phyloP scores from a whole-genome alignment of 208 protist species.

The Herpetomonas tarakana region DNA sequence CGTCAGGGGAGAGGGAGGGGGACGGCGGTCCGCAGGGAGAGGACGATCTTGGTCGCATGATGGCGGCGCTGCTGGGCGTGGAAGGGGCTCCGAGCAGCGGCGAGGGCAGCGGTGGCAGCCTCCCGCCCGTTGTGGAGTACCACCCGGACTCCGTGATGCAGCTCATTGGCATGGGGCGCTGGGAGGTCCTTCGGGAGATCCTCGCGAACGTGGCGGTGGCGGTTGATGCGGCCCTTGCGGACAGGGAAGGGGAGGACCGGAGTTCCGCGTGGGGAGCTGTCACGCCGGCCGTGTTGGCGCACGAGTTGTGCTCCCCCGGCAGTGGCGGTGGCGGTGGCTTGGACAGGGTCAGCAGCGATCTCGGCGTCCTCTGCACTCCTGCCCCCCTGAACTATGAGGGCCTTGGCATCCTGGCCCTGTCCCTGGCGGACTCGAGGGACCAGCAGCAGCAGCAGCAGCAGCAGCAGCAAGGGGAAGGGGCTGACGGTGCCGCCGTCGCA shows the following conservation, averaged over 20 bases:
- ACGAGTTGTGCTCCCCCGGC: constrained; percentile 10
- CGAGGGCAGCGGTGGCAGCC: neutral
- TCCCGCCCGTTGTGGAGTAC: constrained; percentile 30
- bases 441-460: neutral
- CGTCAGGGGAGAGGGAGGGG: too few species aligned
- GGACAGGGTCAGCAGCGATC: too few species aligned
- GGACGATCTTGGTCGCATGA: neutral
- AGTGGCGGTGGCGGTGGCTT: neutral
- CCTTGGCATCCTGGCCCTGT: neutral
- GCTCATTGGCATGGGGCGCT: constrained; percentile 63
- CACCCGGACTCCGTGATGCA: constrained; percentile 68
- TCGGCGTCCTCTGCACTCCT: neutral
- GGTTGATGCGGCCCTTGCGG: neutral
- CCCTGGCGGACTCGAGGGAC: neutral
- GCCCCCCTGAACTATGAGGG: neutral
- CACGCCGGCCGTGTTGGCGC: constrained; percentile 1
- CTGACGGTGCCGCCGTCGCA: neutral
- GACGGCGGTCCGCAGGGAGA: too few species aligned
- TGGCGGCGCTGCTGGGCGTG: neutral
- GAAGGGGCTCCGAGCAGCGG: neutral
- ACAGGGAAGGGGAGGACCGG: too few species aligned
- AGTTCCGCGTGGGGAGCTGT: too few species aligned
- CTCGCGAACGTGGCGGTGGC: constrained; percentile 27
- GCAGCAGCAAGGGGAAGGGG: neutral
- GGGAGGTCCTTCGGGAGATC: constrained; percentile 33